A percentile compares a stretch with the other conserved stretches of the same genome.
These are phyloP conservation scores for Pulveroboletus sp. DNA, from an alignment of 768 basidiomycete genomes.

Conservation along the genomic window DNA sequence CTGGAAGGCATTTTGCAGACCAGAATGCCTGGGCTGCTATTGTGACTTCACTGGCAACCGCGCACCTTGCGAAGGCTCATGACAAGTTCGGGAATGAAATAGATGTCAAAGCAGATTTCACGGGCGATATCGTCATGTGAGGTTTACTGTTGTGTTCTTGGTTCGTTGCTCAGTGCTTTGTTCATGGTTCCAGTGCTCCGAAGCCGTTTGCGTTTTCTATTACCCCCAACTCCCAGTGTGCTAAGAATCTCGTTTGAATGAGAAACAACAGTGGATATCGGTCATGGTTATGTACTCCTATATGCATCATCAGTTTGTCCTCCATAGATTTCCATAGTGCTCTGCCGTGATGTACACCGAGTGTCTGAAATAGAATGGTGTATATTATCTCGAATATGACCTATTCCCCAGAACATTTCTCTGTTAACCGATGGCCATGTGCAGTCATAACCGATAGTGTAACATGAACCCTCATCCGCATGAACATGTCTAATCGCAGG, in stretches of 20 bases:
- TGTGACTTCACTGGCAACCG: slow-evolving; percentile 28
- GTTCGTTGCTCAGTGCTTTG: not conserved
- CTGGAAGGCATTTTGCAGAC: slow-evolving; percentile 33
- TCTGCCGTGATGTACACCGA: no score
- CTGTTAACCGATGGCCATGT: no score
- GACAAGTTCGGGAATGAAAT: slow-evolving; percentile 31
- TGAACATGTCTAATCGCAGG: no score
- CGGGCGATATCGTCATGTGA: slow-evolving; percentile 19
- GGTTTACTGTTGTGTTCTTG: not conserved
- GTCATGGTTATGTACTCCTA: not conserved
- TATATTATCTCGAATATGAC: no score
- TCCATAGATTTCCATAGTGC: no score
- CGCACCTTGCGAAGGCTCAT: slow-evolving; percentile 23
- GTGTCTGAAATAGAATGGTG: no score
- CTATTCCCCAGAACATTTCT: no score
- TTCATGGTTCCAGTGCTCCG: slow-evolving; percentile 13
- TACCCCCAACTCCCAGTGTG: slow-evolving; percentile 8
- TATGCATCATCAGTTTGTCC: no score
- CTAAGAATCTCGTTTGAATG: slow-evolving; percentile 15
- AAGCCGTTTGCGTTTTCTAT: slow-evolving; percentile 24
- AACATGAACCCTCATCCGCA: no score
- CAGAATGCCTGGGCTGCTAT: slow-evolving; percentile 31
- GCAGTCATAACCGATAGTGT: no score
- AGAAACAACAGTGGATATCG: not conserved
- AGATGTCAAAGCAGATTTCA: slow-evolving; percentile 21